Conservation (phyloP, 345 rosid genomes). For the Noccaea bulbosa region DNA sequence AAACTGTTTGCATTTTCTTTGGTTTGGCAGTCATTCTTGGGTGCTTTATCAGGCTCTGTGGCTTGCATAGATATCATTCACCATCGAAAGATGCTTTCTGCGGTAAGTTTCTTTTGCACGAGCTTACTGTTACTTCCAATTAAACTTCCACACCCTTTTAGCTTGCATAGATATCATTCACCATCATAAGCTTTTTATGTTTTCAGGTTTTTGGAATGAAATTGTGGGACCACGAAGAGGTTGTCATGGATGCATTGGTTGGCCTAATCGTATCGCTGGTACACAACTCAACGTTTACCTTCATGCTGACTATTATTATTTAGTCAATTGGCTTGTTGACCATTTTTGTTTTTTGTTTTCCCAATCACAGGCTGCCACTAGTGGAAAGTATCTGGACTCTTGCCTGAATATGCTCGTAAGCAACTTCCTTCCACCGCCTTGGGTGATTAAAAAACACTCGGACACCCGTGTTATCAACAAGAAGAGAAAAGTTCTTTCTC, state of each 20-base stretch:
- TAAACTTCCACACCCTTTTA: slow-evolving; percentile 3
- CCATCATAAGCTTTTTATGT: not conserved
- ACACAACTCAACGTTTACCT: slow-evolving; percentile 29
- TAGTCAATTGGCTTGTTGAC: not conserved
- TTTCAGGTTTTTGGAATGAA: slow-evolving; percentile 72
- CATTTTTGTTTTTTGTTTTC: slow-evolving; percentile 12
- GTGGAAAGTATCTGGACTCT: slow-evolving; percentile 66
- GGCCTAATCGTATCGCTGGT: slow-evolving; percentile 72
- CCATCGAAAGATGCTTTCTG: slow-evolving; percentile 66
- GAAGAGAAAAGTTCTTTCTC: slow-evolving; percentile 68
- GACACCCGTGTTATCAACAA: slow-evolving; percentile 50
- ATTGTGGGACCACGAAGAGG: slow-evolving; percentile 70
- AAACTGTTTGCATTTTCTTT: slow-evolving; percentile 9
- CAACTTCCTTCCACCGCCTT: slow-evolving; percentile 70
- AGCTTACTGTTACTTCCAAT: not conserved
- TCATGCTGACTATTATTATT: not conserved
- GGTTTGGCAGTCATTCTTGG: slow-evolving; percentile 61
- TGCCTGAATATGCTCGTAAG: slow-evolving; percentile 70
- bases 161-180: slow-evolving; percentile 16
- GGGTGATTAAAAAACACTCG: slow-evolving; percentile 33
- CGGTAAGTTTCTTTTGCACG: slow-evolving; percentile 52
- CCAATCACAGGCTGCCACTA: slow-evolving; percentile 64
- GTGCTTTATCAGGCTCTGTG: slow-evolving; percentile 70
- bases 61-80: slow-evolving; percentile 60
- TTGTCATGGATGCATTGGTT: slow-evolving; percentile 72